Evolutionary conservation across 2,329 filamentous ascomycete genomes (phyloP), one percentile per base, ranked within the genome.

Genomic region (Blastomyces percursus): DNA sequence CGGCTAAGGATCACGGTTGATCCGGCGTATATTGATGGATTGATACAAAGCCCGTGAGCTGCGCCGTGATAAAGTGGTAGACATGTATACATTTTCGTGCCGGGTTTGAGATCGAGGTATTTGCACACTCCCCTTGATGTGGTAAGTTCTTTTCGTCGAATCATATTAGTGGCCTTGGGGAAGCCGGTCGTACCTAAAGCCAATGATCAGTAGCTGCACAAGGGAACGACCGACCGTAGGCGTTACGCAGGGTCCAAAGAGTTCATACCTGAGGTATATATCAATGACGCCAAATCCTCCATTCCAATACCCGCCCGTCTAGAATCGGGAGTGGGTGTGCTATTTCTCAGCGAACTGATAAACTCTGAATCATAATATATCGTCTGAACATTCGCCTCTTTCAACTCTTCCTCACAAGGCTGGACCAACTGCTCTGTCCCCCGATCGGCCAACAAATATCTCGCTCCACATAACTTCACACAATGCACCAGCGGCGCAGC

Each of bases 51-150:
- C 62, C 79, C 75, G 48, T 60, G 59, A 5, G 75, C 78, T 0
- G 79, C 80, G 55, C 77, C 79, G 67, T 81, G 79, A 69, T 80
- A 81, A 16, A 81, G 71, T 0, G 79, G 79, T 9, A 81, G 71
- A 12, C 77, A 72, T 1, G 76, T 80, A 64, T 80, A 81, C 19
- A 73, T 79, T 8, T 78, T 76, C 24, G 70, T 68, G 50, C 68
- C 64, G 61, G 59, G 59, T 27, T 60, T 60, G 14, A 60, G 3
- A 73, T 69, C 0, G 71, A 65, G 0, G 77, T 71, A 11, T 65
- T 77, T 64, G 72, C 71, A 54, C 67, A 69, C 50, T 69, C 68
- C 51, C 67, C 58, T 38, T 59, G 62, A 19, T 2, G 59, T 60
- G 5, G 24, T 40, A 5, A 52, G 19, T 30, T 60, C 59, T n/a